A percentile compares a stretch with the other conserved stretches of the same genome.
Evolutionary conservation across 2,329 filamentous ascomycete genomes (phyloP).

Genomic region (Claviceps purpurea): DNA sequence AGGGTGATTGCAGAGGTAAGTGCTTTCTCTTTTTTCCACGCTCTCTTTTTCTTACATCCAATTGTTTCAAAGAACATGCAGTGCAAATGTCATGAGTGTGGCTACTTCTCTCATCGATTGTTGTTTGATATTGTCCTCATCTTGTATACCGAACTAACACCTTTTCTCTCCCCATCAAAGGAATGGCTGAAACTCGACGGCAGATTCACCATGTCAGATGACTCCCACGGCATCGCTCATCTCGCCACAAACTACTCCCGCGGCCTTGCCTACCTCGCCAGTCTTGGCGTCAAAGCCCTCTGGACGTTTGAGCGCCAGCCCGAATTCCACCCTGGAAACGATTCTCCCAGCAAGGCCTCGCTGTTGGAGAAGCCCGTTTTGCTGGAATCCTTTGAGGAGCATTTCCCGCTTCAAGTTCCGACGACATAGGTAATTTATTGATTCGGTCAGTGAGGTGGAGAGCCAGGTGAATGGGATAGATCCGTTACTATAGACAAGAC

Average conservation of each 20-base stretch:
- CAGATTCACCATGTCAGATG: conserved; percentile 82
- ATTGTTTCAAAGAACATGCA: no score
- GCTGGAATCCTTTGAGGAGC: conserved; percentile 25
- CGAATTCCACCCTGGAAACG: conserved; percentile 11
- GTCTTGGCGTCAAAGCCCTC: conserved; percentile 49
- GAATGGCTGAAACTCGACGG: conserved; percentile 62
- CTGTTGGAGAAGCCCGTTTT: conserved; percentile 31
- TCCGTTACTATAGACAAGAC: not conserved
- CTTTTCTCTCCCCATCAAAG: conserved; percentile 24
- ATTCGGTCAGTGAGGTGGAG: not conserved
- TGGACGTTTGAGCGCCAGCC: conserved; percentile 37
- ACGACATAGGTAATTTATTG: no score
- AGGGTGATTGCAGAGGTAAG: conserved; percentile 59
- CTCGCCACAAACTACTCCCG: conserved; percentile 72
- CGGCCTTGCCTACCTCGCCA: conserved; percentile 56
- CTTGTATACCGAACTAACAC: not conserved
- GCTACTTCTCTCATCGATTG: no score
- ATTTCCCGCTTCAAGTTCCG: conserved; percentile 9
- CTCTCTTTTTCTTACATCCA: not conserved
- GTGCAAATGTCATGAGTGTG: no score
- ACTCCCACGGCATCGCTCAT: conserved; percentile 82
- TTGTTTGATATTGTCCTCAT: no score
- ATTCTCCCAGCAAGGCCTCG: conserved; percentile 15
- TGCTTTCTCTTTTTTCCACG: conserved; percentile 20
- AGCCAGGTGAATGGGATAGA: not conserved